phyloP scores from a whole-genome alignment of 2,329 filamentous ascomycete species.

The Microsporum audouinii region DNA sequence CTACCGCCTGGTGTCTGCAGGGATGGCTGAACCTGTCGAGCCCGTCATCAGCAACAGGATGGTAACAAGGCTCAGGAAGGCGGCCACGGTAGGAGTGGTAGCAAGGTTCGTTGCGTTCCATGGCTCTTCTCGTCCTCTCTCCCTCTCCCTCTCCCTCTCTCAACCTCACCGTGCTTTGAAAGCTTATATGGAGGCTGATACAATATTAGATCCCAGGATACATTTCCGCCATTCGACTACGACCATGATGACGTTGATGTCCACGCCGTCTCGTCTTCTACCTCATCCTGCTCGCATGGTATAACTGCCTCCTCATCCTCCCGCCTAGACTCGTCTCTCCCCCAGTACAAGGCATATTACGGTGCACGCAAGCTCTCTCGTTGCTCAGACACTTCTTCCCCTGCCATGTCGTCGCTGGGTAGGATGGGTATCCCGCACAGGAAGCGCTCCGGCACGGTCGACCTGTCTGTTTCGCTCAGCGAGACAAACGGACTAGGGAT shows the following conservation, averaged over 20 bases:
- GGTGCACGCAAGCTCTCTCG: neutral
- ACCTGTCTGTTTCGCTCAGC: conserved; percentile 44
- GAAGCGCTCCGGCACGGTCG: conserved; percentile 15
- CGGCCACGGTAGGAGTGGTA: neutral
- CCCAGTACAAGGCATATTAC: neutral
- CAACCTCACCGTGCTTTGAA: neutral
- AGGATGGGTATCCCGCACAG: neutral
- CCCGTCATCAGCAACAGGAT: neutral
- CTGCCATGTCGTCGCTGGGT: neutral
- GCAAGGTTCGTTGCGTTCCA: neutral
- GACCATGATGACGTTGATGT: neutral
- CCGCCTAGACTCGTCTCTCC: neutral
- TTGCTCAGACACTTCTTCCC: neutral
- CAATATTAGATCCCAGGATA: neutral
- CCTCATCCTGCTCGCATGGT: neutral
- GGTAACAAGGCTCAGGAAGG: neutral
- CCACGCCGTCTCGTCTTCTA: neutral
- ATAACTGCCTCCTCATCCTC: neutral
- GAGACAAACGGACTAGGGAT: conserved; percentile 50
- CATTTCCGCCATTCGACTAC: neutral
- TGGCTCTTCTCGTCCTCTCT: neutral
- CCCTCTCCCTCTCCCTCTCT: neutral
- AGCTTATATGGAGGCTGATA: neutral
- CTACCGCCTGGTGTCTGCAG: too few relatives aligned
- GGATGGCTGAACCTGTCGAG: neutral